A percentile compares a stretch with the other conserved stretches of the same genome.
These are phyloP conservation scores for Orychophragmus violaceus DNA, from an alignment of 345 rosid species.

Conservation along the genomic window DNA sequence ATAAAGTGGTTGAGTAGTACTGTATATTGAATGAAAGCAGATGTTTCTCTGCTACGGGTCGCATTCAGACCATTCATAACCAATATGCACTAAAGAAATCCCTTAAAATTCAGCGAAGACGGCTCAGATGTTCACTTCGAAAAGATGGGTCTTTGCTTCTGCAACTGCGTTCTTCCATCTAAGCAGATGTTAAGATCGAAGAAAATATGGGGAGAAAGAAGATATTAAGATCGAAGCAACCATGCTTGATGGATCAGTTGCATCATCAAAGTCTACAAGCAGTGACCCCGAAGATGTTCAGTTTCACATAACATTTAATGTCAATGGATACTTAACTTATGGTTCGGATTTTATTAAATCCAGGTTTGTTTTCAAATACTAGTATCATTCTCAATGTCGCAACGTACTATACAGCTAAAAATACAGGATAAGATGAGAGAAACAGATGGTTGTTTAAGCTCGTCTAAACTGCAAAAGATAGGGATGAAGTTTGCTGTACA, in stretches of 20 bases:
- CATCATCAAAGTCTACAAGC: conserved; percentile 35
- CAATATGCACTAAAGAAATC: too few relatives aligned
- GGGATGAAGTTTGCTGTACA: conserved; percentile 26
- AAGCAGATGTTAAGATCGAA: conserved; percentile 29
- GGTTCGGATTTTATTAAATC: neutral
- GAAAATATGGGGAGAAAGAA: conserved; percentile 28
- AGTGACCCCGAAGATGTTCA: conserved; percentile 30
- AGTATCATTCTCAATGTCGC: neutral
- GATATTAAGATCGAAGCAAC: too few relatives aligned
- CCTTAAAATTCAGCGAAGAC: conserved; percentile 22
- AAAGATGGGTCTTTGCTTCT: neutral
- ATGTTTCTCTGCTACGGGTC: conserved; percentile 8
- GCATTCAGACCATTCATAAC: neutral
- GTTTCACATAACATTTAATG: conserved; percentile 60
- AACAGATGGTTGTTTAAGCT: conserved; percentile 5
- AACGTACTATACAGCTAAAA: neutral
- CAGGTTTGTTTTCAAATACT: neutral
- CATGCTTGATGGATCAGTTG: conserved; percentile 66
- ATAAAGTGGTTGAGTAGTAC: neutral
- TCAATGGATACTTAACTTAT: conserved; percentile 20
- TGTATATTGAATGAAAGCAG: neutral
- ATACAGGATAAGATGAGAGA: neutral
- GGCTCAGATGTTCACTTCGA: too few relatives aligned
- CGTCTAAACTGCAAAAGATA: neutral
- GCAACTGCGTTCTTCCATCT: neutral